Evolutionary conservation across 441 rosid species (phyloP).

Genomic region (Aleurites moluccanus): DNA sequence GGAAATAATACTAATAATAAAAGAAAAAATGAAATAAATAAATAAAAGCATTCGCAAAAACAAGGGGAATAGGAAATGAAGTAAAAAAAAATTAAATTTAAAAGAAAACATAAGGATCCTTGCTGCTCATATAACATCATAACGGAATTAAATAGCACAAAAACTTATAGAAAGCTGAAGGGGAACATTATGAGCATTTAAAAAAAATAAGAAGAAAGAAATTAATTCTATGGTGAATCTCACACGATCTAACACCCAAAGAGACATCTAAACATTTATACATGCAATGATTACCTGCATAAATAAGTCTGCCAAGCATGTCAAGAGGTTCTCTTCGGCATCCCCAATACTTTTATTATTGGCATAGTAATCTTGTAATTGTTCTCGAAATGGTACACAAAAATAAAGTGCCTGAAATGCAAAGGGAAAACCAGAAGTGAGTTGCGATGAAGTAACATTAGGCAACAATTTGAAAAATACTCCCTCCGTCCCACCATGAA

Average conservation of each 20-base stretch:
- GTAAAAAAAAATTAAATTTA: no score
- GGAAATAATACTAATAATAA: no score
- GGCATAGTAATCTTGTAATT: conserved; percentile 83
- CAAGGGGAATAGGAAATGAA: background rate
- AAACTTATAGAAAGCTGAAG: background rate
- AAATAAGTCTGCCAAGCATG: conserved; percentile 93
- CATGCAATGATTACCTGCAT: conserved; percentile 56
- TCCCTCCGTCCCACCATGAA: no score
- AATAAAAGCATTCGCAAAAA: background rate
- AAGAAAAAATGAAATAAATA: background rate
- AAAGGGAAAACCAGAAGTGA: conserved; percentile 1
- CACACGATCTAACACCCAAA: background rate
- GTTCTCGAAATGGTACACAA: conserved; percentile 97
- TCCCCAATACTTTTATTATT: conserved; percentile 67
- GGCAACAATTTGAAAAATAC: background rate
- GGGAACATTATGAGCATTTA: background rate
- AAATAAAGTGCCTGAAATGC: conserved; percentile 88
- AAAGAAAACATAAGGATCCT: no score
- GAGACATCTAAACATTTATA: background rate
- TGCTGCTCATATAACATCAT: background rate
- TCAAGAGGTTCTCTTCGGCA: conserved; percentile 92
- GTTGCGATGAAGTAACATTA: background rate
- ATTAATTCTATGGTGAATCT: background rate
- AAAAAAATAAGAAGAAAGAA: background rate
- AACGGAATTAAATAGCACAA: background rate